These are phyloP conservation scores for Xerocomellus intermedius DNA, from an alignment of 768 basidiomycete species.

Conservation along the genomic window DNA sequence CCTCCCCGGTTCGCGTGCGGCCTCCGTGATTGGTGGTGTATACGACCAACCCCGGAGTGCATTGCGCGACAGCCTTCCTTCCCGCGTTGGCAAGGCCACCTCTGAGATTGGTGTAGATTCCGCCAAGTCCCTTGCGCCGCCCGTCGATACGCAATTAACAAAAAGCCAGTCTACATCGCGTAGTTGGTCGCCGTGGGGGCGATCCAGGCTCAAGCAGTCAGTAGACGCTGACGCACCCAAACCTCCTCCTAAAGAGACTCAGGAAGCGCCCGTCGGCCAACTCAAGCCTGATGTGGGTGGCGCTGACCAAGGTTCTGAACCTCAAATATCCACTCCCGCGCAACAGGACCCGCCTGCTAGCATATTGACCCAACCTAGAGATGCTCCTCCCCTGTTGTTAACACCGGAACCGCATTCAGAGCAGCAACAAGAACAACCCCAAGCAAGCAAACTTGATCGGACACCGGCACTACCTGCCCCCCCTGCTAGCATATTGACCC, in stretches of 20 bases:
- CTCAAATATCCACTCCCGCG: constrained; percentile 18
- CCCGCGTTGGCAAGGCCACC: constrained; percentile 15
- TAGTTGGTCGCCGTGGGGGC: background rate
- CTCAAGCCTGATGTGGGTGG: constrained; percentile 4
- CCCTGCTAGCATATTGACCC: constrained; percentile 13
- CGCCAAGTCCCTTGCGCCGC: constrained; percentile 4
- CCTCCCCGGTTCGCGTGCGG: constrained; percentile 31
- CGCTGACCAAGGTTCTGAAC: constrained; percentile 9
- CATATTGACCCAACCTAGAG: constrained; percentile 12
- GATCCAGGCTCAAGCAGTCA: constrained; percentile 2
- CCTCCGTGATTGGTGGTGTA: constrained; percentile 29
- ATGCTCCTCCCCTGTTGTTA: constrained; percentile 6
- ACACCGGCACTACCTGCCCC: background rate
- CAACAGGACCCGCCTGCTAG: constrained; percentile 23
- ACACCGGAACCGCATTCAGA: background rate
- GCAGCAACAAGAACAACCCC: background rate
- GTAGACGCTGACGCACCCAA: background rate
- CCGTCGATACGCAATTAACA: background rate
- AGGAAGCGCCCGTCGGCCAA: background rate
- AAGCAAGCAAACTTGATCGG: background rate
- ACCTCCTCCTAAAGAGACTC: constrained; percentile 7
- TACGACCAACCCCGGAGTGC: constrained; percentile 22
- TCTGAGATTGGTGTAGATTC: constrained; percentile 26
- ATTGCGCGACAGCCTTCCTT: constrained; percentile 11
- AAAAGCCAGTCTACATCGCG: constrained; percentile 5